Evolutionary conservation across 441 rosid species (phyloP).

Genomic region (Gossypium schwendimanii): DNA sequence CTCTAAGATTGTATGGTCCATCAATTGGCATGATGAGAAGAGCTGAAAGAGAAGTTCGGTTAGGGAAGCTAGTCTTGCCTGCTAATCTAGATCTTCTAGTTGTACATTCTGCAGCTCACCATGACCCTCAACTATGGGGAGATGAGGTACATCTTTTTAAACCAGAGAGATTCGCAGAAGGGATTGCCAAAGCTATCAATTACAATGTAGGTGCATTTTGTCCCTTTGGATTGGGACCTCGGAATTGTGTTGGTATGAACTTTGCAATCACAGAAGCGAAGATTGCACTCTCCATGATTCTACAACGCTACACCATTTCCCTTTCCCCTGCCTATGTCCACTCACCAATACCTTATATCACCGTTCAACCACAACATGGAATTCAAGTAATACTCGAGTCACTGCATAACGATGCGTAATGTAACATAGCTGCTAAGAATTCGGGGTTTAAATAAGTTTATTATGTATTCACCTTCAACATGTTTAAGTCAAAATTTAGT

Average conservation of each 20-base stretch:
- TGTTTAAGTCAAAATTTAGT: background rate
- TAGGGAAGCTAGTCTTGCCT: conserved; percentile 33
- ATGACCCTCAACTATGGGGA: conserved; percentile 21
- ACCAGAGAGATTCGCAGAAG: conserved; percentile 40
- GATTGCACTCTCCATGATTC: background rate
- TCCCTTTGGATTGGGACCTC: conserved; percentile 25
- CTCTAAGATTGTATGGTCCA: conserved; percentile 29
- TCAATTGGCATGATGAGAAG: conserved; percentile 1
- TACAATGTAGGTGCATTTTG: conserved; percentile 23
- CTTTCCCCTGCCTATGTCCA: conserved; percentile 35
- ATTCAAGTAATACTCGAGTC: conserved; percentile 9
- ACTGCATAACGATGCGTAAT: background rate
- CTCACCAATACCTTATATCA: conserved; percentile 15
- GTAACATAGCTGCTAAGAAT: background rate
- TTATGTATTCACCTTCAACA: background rate
- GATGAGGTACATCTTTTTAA: conserved; percentile 25
- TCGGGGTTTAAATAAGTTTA: background rate
- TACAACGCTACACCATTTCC: conserved; percentile 27
- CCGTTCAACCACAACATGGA: conserved; percentile 28
- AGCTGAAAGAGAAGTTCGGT: conserved; percentile 10
- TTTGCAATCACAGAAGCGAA: too few relatives aligned
- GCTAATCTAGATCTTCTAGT: conserved; percentile 14
- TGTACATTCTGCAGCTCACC: conserved; percentile 23
- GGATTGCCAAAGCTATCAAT: conserved; percentile 26
- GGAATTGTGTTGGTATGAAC: conserved; percentile 20